Evolutionary conservation across 192 early-diverging fungal species (phyloP).

Genomic region (Cladochytrium replicatum): DNA sequence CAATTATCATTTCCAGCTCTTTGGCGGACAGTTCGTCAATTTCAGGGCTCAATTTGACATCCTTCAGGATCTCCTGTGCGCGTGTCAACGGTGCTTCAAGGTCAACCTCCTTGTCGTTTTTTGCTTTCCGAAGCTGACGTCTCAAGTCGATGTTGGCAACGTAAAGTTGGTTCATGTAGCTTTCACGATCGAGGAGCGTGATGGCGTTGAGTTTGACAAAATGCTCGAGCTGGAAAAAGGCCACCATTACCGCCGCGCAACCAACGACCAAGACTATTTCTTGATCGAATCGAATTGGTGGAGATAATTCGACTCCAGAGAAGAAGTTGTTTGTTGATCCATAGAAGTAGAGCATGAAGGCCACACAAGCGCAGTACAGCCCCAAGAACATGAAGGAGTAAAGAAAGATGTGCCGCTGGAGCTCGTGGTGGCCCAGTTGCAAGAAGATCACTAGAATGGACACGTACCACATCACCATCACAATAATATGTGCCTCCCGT

Average conservation of each 20-base stretch:
- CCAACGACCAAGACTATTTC: conserved; percentile 17
- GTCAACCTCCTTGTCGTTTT: conserved; percentile 22
- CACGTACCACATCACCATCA: conserved; percentile 30
- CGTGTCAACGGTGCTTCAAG: conserved; percentile 29
- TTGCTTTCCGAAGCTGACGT: conserved; percentile 18
- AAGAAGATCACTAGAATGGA: conserved; percentile 30
- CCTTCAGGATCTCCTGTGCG: conserved; percentile 24
- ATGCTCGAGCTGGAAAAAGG: conserved; percentile 23
- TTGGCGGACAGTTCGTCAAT: conserved; percentile 11
- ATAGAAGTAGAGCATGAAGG: conserved; percentile 20
- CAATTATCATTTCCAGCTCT: conserved; percentile 25
- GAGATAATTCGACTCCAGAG: conserved; percentile 16
- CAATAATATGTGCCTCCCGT: conserved; percentile 26
- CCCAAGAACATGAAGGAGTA: conserved; percentile 15
- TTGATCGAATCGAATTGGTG: conserved; percentile 7
- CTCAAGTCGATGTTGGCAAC: conserved; percentile 24
- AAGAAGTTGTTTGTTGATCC: background rate
- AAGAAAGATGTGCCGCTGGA: conserved; percentile 16
- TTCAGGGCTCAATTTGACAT: conserved; percentile 17
- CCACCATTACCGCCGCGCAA: conserved; percentile 7
- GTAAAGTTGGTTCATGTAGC: conserved; percentile 21
- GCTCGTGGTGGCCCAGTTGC: conserved; percentile 23
- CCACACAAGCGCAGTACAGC: conserved; percentile 8
- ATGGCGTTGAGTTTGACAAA: conserved; percentile 32
- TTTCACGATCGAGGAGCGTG: conserved; percentile 29